Percentiles rank a stretch among this genome's conserved stretches.
Evolutionary conservation across 306 rosid genomes (phyloP).

Genomic region (Lithocarpus polystachyus): DNA sequence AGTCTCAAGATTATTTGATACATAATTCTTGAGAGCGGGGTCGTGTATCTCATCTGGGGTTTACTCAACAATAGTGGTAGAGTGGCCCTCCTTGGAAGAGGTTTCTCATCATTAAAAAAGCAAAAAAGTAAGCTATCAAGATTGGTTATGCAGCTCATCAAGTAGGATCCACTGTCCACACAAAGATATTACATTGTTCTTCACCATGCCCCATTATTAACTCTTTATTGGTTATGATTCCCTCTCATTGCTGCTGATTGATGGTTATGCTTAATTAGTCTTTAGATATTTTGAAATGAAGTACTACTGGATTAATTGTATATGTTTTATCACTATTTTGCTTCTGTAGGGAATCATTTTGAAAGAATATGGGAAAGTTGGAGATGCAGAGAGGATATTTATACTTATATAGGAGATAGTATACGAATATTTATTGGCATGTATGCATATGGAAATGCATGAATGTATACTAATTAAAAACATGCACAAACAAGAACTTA

Average conservation of each 20-base stretch:
- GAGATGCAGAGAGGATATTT: conserved; percentile 94
- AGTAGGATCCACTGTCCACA: no score
- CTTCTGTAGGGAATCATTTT: conserved; percentile 72
- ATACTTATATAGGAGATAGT: conserved; percentile 34
- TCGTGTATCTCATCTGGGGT: no score
- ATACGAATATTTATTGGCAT: neutral
- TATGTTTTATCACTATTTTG: conserved; percentile 10
- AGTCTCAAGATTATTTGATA: no score
- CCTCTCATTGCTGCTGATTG: neutral
- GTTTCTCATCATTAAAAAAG: no score
- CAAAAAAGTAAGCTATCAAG: no score
- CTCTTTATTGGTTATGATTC: neutral
- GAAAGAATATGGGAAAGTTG: conserved; percentile 72
- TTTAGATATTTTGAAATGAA: neutral
- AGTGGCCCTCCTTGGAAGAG: no score
- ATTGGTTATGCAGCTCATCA: no score
- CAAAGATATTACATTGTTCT: neutral
- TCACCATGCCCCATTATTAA: neutral
- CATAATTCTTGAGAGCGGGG: no score
- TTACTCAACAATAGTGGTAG: no score
- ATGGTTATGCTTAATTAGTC: neutral
- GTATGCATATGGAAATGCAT: no score
- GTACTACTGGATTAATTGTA: neutral
- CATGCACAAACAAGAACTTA: no score
- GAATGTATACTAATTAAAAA: no score